Percentiles rank a stretch among this genome's conserved stretches.
Conservation (phyloP, 257 asterid species). For the Penstemon newberryi region DNA sequence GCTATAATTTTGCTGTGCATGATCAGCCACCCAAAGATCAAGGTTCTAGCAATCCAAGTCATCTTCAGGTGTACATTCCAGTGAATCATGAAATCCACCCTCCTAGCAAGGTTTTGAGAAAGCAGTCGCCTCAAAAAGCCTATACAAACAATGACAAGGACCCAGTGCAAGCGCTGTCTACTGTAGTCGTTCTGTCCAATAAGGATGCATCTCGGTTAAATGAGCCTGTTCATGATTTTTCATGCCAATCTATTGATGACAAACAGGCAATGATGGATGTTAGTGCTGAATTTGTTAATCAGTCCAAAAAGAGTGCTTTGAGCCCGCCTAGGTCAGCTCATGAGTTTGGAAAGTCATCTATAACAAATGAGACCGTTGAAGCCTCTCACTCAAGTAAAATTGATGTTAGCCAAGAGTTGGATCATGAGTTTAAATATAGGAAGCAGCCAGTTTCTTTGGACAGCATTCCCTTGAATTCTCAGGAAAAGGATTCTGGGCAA, state of each 20-base stretch:
- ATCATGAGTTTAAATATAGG: slow-evolving; percentile 31
- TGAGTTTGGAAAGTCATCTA: slow-evolving; percentile 39
- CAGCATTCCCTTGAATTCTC: slow-evolving; percentile 35
- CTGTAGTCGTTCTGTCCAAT: slow-evolving; percentile 25
- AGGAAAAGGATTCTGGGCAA: slow-evolving; percentile 37
- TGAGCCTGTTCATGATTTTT: slow-evolving; percentile 21
- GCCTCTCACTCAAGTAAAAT: slow-evolving; percentile 29
- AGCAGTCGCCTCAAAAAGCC: slow-evolving; percentile 20
- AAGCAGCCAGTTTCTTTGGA: slow-evolving; percentile 35
- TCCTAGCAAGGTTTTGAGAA: slow-evolving; percentile 29
- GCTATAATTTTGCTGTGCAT: slow-evolving; percentile 17
- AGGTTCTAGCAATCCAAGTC: slow-evolving; percentile 22
- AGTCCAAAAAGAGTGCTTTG: slow-evolving; percentile 24
- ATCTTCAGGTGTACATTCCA: slow-evolving; percentile 28
- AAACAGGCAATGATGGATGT: slow-evolving; percentile 28
- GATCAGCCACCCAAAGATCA: slow-evolving; percentile 30
- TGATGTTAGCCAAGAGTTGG: slow-evolving; percentile 27
- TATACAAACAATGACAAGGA: slow-evolving; percentile 23
- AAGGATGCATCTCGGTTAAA: slow-evolving; percentile 29
- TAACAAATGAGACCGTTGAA: slow-evolving; percentile 35
- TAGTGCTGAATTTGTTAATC: slow-evolving; percentile 25
- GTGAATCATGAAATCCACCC: slow-evolving; percentile 29
- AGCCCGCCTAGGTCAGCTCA: slow-evolving; percentile 29
- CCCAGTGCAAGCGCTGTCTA: slow-evolving; percentile 20
- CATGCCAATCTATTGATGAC: slow-evolving; percentile 33